phyloP scores from a whole-genome alignment of 257 asterid genomes.

The Nicotiana attenuata region DNA sequence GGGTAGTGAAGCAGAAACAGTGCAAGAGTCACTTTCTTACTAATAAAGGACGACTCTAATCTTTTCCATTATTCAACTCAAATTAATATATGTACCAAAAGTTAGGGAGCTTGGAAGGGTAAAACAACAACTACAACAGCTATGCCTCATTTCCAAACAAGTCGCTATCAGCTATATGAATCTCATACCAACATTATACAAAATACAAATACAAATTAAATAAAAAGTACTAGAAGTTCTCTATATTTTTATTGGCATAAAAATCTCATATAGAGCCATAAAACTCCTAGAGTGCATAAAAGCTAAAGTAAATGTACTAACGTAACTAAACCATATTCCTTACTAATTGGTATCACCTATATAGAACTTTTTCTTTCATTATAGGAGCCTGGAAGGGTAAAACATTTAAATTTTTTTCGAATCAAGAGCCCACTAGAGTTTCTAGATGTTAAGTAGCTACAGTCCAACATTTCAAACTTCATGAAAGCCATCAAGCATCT shows the following conservation, averaged over 20 bases:
- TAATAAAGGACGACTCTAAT: background rate
- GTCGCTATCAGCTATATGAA: background rate
- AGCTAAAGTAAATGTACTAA: background rate
- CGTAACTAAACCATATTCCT: background rate
- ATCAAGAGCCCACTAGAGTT: slow-evolving; percentile 1
- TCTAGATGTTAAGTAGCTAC: background rate
- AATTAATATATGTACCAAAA: background rate
- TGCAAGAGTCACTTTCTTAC: background rate
- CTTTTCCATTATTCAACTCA: slow-evolving; percentile 8
- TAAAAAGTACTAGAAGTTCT: background rate
- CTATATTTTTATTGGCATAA: slow-evolving; percentile 3
- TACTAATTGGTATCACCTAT: background rate
- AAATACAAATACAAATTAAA: background rate
- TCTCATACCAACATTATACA: background rate
- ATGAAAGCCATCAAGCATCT: background rate
- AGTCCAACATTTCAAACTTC: slow-evolving; percentile 3
- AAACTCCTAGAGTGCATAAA: background rate
- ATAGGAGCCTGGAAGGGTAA: background rate
- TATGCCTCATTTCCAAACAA: background rate
- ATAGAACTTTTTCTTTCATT: background rate
- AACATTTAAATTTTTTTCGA: background rate
- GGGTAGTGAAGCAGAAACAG: background rate
- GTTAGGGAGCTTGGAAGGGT: background rate
- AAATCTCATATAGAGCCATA: background rate
- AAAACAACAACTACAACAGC: background rate